Conservation (phyloP, 495 filamentous ascomycete genomes). For the Podospora conica region DNA sequence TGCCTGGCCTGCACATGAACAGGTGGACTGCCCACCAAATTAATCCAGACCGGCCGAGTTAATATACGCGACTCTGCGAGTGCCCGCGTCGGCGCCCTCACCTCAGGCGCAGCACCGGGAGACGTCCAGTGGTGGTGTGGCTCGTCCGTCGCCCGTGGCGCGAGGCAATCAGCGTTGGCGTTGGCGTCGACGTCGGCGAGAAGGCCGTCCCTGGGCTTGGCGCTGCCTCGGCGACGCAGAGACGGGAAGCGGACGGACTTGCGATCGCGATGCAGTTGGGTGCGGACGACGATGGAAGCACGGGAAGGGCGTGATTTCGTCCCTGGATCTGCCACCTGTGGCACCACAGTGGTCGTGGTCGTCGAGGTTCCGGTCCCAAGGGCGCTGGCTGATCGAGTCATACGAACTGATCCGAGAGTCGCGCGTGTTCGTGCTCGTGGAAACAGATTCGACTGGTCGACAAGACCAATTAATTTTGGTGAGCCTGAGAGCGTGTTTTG, state of each 20-base stretch:
- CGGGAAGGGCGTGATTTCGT: not conserved
- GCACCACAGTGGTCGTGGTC: not conserved
- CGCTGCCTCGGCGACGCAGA: not conserved
- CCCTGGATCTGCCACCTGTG: not conserved
- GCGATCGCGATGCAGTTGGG: not conserved
- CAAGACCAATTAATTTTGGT: conserved; percentile 21
- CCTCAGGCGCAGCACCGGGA: not conserved
- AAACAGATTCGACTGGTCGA: conserved; percentile 10
- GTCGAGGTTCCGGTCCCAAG: not conserved
- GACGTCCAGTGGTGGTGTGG: not conserved
- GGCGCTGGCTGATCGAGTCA: conserved; percentile 7
- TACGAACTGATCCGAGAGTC: not conserved
- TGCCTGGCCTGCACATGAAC: conserved; percentile 23
- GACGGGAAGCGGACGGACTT: not conserved
- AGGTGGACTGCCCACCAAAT: conserved; percentile 24
- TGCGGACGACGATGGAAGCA: too few species aligned
- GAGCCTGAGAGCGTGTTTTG: conserved; percentile 19
- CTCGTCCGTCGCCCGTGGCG: not conserved
- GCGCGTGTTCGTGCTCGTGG: not conserved
- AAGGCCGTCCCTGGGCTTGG: too few species aligned
- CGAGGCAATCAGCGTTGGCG: too few species aligned
- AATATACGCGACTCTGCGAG: conserved; percentile 29
- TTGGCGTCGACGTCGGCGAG: too few species aligned
- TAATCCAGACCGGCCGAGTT: conserved; percentile 24
- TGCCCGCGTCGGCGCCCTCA: not conserved